Percentiles rank a stretch among this genome's conserved stretches.
These are phyloP conservation scores for Haplographium delicatum DNA, from an alignment of 495 filamentous ascomycete genomes.

Conservation along the genomic window DNA sequence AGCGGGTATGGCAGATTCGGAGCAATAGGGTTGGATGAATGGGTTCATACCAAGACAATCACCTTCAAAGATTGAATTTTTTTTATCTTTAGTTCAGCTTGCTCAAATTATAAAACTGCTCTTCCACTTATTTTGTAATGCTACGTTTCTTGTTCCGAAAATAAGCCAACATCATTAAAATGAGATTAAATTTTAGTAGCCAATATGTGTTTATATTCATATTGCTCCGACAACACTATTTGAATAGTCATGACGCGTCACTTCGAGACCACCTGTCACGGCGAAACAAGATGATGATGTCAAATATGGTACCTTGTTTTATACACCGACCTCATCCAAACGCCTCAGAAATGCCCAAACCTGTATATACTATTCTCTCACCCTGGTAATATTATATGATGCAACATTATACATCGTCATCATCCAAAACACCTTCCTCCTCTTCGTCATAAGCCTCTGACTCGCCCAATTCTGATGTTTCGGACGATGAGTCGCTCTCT, in stretches of 20 bases:
- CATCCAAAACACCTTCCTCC: slow-evolving; percentile 18
- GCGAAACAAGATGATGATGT: background rate
- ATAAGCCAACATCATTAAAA: too few relatives aligned
- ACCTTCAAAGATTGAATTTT: slow-evolving; percentile 47
- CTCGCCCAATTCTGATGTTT: slow-evolving; percentile 15
- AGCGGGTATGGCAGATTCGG: slow-evolving; percentile 72
- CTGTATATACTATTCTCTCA: background rate
- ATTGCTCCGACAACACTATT: too few relatives aligned
- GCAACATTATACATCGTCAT: slow-evolving; percentile 13
- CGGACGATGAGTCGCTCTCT: slow-evolving; percentile 6
- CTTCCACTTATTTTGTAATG: too few relatives aligned
- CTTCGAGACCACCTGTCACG: too few relatives aligned
- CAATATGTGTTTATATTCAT: too few relatives aligned
- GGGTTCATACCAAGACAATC: slow-evolving; percentile 77
- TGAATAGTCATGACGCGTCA: too few relatives aligned
- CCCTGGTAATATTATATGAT: background rate
- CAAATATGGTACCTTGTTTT: slow-evolving; percentile 4
- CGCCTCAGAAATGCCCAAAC: slow-evolving; percentile 3
- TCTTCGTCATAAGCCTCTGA: slow-evolving; percentile 21
- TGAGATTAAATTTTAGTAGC: too few relatives aligned
- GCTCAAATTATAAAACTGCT: too few relatives aligned
- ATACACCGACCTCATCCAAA: background rate
- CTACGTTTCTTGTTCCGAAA: too few relatives aligned
- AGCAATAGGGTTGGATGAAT: slow-evolving; percentile 57
- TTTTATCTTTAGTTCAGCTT: too few relatives aligned